A percentile compares a stretch with the other conserved stretches of the same genome.
Evolutionary conservation across 2,329 filamentous ascomycete species (phyloP).

Genomic region (Leptographium lundbergii): DNA sequence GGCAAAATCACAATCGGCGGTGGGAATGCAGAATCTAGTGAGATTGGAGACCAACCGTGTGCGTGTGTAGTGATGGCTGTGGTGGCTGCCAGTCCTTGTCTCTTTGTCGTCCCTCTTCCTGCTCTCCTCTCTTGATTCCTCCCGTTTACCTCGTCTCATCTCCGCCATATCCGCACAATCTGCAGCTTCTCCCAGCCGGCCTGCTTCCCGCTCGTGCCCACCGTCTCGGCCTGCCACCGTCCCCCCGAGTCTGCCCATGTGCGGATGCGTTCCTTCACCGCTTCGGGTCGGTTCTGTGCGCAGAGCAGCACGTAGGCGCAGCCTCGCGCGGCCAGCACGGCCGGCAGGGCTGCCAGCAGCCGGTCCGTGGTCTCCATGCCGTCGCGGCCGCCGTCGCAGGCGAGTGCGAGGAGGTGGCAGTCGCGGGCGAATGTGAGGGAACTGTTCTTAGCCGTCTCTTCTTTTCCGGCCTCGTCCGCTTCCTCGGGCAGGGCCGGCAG

Average conservation of each 20-base stretch:
- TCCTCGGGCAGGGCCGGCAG: constrained; percentile 37
- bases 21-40: not conserved
- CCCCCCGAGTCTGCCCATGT: constrained; percentile 4
- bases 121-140: too few species aligned
- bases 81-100: not conserved
- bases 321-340: constrained; percentile 50
- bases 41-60: not conserved
- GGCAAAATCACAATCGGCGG: not conserved
- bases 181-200: constrained; percentile 92
- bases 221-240: constrained; percentile 63
- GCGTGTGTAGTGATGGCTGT: not conserved
- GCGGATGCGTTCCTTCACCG: constrained; percentile 19
- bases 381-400: constrained; percentile 78
- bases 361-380: constrained; percentile 91
- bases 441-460: too few species aligned
- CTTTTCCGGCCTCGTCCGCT: not conserved
- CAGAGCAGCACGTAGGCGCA: constrained; percentile 86
- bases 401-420: constrained; percentile 69
- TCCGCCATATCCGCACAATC: constrained; percentile 76
- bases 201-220: constrained; percentile 71
- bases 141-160: constrained; percentile 14
- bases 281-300: constrained; percentile 70
- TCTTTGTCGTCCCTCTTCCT: not conserved
- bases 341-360: constrained; percentile 57
- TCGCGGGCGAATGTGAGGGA: constrained; percentile 56